phyloP scores from a whole-genome alignment of 192 early-diverging fungal species.

The Thamnidium elegans region DNA sequence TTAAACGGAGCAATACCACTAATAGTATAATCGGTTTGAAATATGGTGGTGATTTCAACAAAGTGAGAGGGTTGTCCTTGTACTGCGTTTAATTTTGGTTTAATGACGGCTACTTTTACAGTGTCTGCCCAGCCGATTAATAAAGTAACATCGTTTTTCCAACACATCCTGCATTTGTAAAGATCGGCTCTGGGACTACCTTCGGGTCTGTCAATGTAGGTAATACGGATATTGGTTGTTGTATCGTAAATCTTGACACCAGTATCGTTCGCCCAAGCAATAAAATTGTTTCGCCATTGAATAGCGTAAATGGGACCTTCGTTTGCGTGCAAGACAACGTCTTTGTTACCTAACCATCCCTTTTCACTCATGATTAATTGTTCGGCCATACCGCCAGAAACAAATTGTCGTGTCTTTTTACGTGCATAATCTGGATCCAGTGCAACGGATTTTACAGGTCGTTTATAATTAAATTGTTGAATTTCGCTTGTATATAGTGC shows the following conservation, averaged over 20 bases:
- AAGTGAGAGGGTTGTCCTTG: conserved; percentile 51
- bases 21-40: conserved; percentile 76
- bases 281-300: conserved; percentile 78
- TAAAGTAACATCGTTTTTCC: conserved; percentile 75
- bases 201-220: conserved; percentile 76
- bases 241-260: conserved; percentile 87
- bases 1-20: conserved; percentile 85
- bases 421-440: conserved; percentile 86
- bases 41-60: conserved; percentile 62
- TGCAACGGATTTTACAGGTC: conserved; percentile 87
- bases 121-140: conserved; percentile 94
- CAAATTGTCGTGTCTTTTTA: conserved; percentile 73
- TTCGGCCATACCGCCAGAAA: conserved; percentile 89
- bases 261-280: conserved; percentile 95
- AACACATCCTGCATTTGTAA: conserved; percentile 81
- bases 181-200: conserved; percentile 78
- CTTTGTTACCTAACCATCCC: conserved; percentile 87
- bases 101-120: conserved; percentile 80
- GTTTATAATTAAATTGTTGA: conserved; percentile 70
- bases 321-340: conserved; percentile 79
- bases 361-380: conserved; percentile 84
- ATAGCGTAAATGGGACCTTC: conserved; percentile 87
- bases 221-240: conserved; percentile 65
- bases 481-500: conserved; percentile 75
- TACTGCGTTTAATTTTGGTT: conserved; percentile 29